A percentile compares a stretch with the other conserved stretches of the same genome.
phyloP scores from a whole-genome alignment of 352 stramenopile species.

The Albugo candida region DNA sequence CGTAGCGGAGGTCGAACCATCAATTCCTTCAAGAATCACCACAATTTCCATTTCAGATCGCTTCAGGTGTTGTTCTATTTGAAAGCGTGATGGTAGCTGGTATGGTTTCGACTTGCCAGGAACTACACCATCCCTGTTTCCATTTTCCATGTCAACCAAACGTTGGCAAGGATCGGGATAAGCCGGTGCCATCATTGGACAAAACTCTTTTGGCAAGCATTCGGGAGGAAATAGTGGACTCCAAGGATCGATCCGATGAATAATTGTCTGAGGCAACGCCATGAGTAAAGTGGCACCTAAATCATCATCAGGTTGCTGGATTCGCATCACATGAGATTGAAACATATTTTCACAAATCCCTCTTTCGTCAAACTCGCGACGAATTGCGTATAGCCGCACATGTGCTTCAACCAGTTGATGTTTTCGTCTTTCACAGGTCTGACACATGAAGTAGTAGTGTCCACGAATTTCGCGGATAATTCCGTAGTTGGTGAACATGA shows the following conservation, averaged over 20 bases:
- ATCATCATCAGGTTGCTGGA: slow-evolving; percentile 78
- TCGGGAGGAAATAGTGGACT: slow-evolving; percentile 63
- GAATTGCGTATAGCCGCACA: slow-evolving; percentile 66
- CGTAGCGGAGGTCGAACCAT: slow-evolving; percentile 71
- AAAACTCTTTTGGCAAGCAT: slow-evolving; percentile 28
- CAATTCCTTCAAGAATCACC: slow-evolving; percentile 64
- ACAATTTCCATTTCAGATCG: slow-evolving; percentile 60
- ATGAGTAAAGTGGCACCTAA: slow-evolving; percentile 62
- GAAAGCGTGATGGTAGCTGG: slow-evolving; percentile 38
- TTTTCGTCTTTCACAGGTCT: slow-evolving; percentile 77
- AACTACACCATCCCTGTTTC: slow-evolving; percentile 42
- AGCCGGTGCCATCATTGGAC: slow-evolving; percentile 26
- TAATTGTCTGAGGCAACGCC: slow-evolving; percentile 57
- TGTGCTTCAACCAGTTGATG: slow-evolving; percentile 77
- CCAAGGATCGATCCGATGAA: slow-evolving; percentile 75
- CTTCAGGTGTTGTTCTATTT: slow-evolving; percentile 51
- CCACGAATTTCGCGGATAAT: slow-evolving; percentile 81
- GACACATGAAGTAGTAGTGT: slow-evolving; percentile 84
- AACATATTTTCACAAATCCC: slow-evolving; percentile 34
- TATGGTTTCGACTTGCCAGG: slow-evolving; percentile 10
- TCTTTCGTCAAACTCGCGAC: slow-evolving; percentile 35
- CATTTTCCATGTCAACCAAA: slow-evolving; percentile 63
- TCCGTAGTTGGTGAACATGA: slow-evolving; percentile 72
- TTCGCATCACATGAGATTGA: slow-evolving; percentile 70
- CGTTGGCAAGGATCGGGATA: slow-evolving; percentile 61